A percentile compares a stretch with the other conserved stretches of the same genome.
Evolutionary conservation across 2,329 filamentous ascomycete species (phyloP).

Genomic region (Colletotrichum sp.): DNA sequence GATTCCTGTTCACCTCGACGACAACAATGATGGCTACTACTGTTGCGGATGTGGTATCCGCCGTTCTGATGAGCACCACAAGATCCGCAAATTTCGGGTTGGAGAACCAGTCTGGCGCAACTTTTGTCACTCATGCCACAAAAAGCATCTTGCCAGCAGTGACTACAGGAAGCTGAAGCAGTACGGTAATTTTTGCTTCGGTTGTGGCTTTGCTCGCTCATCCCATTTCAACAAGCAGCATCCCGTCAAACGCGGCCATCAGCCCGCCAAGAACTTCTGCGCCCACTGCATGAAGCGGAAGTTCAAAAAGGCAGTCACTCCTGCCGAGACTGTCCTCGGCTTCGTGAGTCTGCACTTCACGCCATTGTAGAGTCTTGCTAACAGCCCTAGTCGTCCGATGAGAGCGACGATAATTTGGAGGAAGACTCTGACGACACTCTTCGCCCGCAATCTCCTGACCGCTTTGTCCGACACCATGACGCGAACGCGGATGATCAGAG

Average conservation of each 20-base stretch:
- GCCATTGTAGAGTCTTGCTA: not conserved
- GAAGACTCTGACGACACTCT: not conserved
- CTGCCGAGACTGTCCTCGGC: conserved; percentile 7
- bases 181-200: conserved; percentile 32
- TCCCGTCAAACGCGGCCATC: conserved; percentile 28
- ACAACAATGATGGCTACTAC: conserved; percentile 20
- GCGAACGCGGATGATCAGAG: not conserved
- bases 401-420: not conserved
- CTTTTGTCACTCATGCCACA: conserved; percentile 16
- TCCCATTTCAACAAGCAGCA: conserved; percentile 37
- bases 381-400: conserved; percentile 12
- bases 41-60: conserved; percentile 22
- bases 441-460: not conserved
- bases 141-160: conserved; percentile 1
- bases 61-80: conserved; percentile 15
- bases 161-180: not conserved
- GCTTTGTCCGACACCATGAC: not conserved
- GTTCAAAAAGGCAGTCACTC: not conserved
- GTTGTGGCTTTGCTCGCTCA: conserved; percentile 41
- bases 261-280: conserved; percentile 38
- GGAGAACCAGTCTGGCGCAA: conserved; percentile 20
- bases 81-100: not conserved
- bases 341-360: not conserved
- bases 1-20: conserved; percentile 14
- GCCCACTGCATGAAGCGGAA: conserved; percentile 33